phyloP scores from a whole-genome alignment of 2,329 filamentous ascomycete genomes.

The Calcarisporium arbuscula region DNA sequence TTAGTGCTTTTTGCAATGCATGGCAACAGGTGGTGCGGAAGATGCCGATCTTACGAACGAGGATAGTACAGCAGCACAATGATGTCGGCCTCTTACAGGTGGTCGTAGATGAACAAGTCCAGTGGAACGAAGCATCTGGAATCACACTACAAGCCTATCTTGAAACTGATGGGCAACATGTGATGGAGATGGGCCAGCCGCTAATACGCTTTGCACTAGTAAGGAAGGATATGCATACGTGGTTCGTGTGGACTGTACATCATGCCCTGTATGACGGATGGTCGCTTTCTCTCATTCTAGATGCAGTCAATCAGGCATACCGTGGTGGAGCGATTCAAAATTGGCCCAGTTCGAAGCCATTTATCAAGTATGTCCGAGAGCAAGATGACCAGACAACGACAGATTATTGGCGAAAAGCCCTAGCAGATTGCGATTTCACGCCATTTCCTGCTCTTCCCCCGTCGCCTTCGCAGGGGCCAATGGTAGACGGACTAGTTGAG shows the following conservation, averaged over 20 bases:
- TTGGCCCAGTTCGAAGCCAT: background rate
- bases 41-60: conserved; percentile 33
- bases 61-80: conserved; percentile 38
- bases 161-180: background rate
- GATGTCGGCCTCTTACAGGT: conserved; percentile 36
- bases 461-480: background rate
- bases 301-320: background rate
- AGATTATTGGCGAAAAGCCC: background rate
- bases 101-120: conserved; percentile 30
- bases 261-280: conserved; percentile 1
- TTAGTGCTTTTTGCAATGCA: conserved; percentile 7
- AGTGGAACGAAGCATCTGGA: background rate
- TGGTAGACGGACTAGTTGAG: conserved; percentile 18
- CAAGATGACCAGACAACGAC: background rate
- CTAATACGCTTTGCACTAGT: background rate
- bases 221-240: background rate
- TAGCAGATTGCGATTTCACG: background rate
- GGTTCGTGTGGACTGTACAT: conserved; percentile 2
- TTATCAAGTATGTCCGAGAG: conserved; percentile 2
- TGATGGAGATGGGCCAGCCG: background rate
- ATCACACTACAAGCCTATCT: background rate
- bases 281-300: background rate
- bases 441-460: conserved; percentile 4
- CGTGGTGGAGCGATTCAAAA: background rate
- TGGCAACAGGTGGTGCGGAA: conserved; percentile 8